Base-by-base conservation (phyloP, 805 yeast genomes). In the Metschnikowia vanudenii region DNA sequence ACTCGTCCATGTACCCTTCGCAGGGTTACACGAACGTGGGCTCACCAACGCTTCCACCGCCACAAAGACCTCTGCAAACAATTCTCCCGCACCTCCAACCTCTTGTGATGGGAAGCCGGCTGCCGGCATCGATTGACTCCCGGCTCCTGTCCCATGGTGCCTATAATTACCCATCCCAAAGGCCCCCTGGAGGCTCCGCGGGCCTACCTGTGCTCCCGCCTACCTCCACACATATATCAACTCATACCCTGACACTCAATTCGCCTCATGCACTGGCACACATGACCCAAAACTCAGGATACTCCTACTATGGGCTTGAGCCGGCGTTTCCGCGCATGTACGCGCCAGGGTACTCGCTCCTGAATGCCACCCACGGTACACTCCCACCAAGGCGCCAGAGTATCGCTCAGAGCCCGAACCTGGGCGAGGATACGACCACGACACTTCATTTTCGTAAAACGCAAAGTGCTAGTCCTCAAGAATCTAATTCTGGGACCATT, bases 381-480 rank as follows among this genome's bases (percentile, higher is more conserved):
- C 18, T 19, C 12, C 42, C 35, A 12, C 18, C 28, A 14, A 22
- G 47, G 29, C 47, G 47, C 20, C 47, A 44, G 20, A 44, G 47
- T 30, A 18, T 44, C 5, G 47, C 47, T 8, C 47, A 38, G 28
- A 28, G 35, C 31, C 17, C 43, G 3, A 26, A 13, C 7, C 9
- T 17, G 9, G 11, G 17, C 6, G 33, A 30, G 10, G 43, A 44
- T 31, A n/a, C 14, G 18, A 6, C 4, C 10, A 30, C 7, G 5
- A 26, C 17, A 11, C 34, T 32, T 9, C 8, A 44, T 7, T n/a
- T 37, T 12, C 19, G 47, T 7, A 38, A 39, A 16, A 44, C 47
- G 9, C 47, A 38, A 14, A 44, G 47, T 14, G 39, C 42, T 9
- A 44, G 47, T 34, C 47, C 47, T 7, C 47, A 12, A 33, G 47